Evolutionary conservation across 805 yeast species (phyloP).

Genomic region (Tanozyma kutaoensis): DNA sequence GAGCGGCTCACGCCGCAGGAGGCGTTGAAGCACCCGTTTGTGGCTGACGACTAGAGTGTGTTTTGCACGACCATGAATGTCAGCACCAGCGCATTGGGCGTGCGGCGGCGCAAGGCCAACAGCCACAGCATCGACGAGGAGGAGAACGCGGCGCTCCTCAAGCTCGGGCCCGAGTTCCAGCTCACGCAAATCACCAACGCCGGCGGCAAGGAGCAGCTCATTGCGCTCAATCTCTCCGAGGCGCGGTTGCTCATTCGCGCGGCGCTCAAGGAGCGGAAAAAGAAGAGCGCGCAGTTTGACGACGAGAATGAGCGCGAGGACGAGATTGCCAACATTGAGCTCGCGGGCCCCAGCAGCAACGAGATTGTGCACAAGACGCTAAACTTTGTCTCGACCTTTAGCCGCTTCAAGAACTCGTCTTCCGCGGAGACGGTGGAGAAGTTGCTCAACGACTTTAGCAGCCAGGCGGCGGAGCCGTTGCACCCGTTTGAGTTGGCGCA

Average conservation of each 20-base stretch:
- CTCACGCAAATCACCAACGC: slow-evolving; percentile 67
- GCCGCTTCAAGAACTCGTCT: slow-evolving; percentile 84
- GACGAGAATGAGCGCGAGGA: slow-evolving; percentile 29
- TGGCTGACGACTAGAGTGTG: slow-evolving; percentile 17
- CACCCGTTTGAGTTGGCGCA: slow-evolving; percentile 97
- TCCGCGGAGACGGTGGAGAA: slow-evolving; percentile 91
- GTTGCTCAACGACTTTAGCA: slow-evolving; percentile 57
- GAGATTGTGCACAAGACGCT: slow-evolving; percentile 87
- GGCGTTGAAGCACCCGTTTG: slow-evolving; percentile 84
- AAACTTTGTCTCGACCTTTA: slow-evolving; percentile 72
- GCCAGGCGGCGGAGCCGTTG: slow-evolving; percentile 33
- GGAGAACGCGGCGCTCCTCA: slow-evolving; percentile 80
- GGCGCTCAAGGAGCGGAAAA: slow-evolving; percentile 56
- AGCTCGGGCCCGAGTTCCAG: slow-evolving; percentile 89
- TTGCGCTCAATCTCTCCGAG: slow-evolving; percentile 80
- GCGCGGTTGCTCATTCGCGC: slow-evolving; percentile 84
- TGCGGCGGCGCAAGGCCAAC: slow-evolving; percentile 56
- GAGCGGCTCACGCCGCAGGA: slow-evolving; percentile 97
- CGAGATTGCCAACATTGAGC: slow-evolving; percentile 30
- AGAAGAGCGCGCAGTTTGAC: slow-evolving; percentile 24
- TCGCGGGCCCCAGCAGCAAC: slow-evolving; percentile 62
- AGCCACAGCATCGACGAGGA: slow-evolving; percentile 64
- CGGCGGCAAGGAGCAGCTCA: slow-evolving; percentile 64
- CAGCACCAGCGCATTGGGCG: slow-evolving; percentile 24
- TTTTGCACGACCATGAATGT: too few species aligned